phyloP scores from a whole-genome alignment of 768 basidiomycete species.

The Grammothele lineata region DNA sequence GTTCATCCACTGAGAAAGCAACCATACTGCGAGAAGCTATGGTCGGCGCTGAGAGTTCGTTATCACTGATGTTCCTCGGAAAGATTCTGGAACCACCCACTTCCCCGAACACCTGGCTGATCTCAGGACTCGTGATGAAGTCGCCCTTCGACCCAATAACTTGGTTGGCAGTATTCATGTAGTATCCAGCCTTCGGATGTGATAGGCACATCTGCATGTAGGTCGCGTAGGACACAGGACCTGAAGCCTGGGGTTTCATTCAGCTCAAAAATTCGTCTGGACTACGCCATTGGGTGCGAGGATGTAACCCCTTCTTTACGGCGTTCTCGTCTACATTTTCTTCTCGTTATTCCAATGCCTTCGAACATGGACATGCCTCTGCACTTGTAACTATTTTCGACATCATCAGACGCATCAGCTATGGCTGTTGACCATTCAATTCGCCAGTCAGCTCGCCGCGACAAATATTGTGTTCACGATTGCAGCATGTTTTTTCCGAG shows the following conservation, averaged over 20 bases:
- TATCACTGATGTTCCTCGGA: conserved; percentile 24
- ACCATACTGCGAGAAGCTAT: conserved; percentile 87
- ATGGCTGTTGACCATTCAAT: too few species aligned
- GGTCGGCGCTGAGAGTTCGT: too few species aligned
- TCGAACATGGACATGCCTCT: too few species aligned
- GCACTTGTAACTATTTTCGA: too few species aligned
- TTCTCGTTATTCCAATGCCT: too few species aligned
- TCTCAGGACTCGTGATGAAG: conserved; percentile 96
- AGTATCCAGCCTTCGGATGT: conserved; percentile 91
- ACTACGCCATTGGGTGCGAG: too few species aligned
- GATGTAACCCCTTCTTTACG: too few species aligned
- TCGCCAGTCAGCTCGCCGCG: too few species aligned
- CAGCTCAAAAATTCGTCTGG: background rate
- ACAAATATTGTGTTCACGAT: too few species aligned
- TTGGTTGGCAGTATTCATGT: conserved; percentile 66
- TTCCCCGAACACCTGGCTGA: conserved; percentile 95
- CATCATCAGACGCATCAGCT: too few species aligned
- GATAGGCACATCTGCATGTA: conserved; percentile 92
- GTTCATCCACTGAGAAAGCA: conserved; percentile 68
- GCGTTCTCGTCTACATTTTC: too few species aligned
- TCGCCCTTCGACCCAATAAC: conserved; percentile 88
- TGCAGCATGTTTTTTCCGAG: too few species aligned
- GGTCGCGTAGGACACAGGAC: conserved; percentile 81
- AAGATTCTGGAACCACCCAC: conserved; percentile 38
- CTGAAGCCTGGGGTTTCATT: conserved; percentile 57